Percentiles rank a stretch among this genome's conserved stretches.
phyloP scores from a whole-genome alignment of 2,329 filamentous ascomycete genomes.

The Trichoderma harzianum region DNA sequence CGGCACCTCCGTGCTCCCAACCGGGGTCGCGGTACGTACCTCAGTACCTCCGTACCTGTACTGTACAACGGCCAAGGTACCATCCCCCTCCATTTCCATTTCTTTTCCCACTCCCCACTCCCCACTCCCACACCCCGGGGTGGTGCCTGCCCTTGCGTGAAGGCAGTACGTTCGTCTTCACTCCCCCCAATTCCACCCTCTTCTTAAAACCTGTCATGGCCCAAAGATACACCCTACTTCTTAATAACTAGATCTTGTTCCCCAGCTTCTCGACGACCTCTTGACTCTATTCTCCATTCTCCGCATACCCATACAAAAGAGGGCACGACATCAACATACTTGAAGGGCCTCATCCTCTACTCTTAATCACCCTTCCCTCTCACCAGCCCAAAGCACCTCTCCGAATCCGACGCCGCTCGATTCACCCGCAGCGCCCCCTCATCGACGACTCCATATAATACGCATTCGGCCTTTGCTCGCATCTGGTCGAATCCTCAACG shows the following conservation, averaged over 20 bases:
- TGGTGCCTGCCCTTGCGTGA: constrained; percentile 17
- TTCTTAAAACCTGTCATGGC: constrained; percentile 18
- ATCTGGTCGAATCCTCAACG: not conserved
- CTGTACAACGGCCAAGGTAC: not conserved
- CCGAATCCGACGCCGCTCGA: constrained; percentile 8
- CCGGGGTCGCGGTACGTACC: constrained; percentile 6
- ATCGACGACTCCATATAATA: constrained; percentile 1
- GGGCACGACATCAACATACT: constrained; percentile 7
- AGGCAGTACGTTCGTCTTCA: constrained; percentile 3
- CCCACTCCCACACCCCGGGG: not conserved
- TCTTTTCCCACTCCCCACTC: not conserved
- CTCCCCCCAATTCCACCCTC: constrained; percentile 13
- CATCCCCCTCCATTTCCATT: not conserved
- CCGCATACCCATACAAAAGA: constrained; percentile 18
- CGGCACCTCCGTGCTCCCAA: constrained; percentile 16
- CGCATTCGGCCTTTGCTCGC: constrained; percentile 1
- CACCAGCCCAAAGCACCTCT: not conserved
- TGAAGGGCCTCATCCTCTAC: not conserved
- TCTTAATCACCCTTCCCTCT: not conserved
- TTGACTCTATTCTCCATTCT: constrained; percentile 20
- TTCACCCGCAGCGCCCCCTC: not conserved
- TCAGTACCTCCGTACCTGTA: constrained; percentile 12
- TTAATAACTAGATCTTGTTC: constrained; percentile 22
- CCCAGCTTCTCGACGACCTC: constrained; percentile 20
- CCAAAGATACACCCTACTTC: constrained; percentile 16